Evolutionary conservation across 2,329 filamentous ascomycete genomes (phyloP), one percentile per base, ranked within the genome.

Genomic region (Fulvia fulva): DNA sequence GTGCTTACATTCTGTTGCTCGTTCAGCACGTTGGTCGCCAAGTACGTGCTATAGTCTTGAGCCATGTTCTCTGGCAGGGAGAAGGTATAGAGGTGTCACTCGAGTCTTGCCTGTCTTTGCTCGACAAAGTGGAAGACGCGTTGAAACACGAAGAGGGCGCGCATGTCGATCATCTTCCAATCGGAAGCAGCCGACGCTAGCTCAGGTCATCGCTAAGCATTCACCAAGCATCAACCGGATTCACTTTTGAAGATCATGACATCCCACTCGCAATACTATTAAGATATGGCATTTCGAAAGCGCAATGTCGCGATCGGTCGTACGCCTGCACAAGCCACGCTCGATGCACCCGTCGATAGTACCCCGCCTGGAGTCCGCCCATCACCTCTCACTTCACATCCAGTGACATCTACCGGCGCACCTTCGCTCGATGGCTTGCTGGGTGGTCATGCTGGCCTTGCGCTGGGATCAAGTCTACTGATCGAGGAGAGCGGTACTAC

Each of bases 401-500:
- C 86, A 37, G 96, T 90, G 7, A 97, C 89, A 1, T 99, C 94
- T 0, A 97, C 94, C 0, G 94, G 94, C 22, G 93, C 91, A 0
- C 81, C 85, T 3, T 96, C 91, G 19, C 78, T 99, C 43, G 94
- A 99, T 70, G 84, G 85, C 59, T 80, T 96, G 19, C 80, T 99
- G 1, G 91, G 91, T 43, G 91, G 93, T 0, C 93, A 97, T 76
- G 84, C 87, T 4, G 94, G 94, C 0, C 79, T 97, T 4, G 85
- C 90, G 0, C 80, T 97, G 6, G 94, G 94, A 0, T 90, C 85
- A 19, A 89, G 87, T 0, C 71, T 97, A 0, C 76, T 99, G 5
- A 78, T 97, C 30, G 90, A 93, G 70, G 94, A 99, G 69, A 88
- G 86, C 57, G 93, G 93, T 0, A 96, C 93, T 0, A 99, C 94